Conservation (phyloP, 805 yeast species). For the Monosporozyma solicola region DNA sequence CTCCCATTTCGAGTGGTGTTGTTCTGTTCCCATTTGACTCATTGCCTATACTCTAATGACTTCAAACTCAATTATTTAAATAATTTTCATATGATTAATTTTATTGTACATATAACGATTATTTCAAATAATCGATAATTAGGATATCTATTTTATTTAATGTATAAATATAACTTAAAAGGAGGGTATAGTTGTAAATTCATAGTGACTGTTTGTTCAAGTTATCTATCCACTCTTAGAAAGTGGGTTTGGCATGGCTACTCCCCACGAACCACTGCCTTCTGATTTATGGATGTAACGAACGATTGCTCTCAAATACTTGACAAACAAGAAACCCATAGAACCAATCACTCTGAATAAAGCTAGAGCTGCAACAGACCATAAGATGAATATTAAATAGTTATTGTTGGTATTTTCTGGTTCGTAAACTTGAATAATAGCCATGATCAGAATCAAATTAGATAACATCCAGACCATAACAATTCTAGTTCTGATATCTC, state of each 20-base stretch:
- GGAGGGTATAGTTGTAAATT: not conserved
- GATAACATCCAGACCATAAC: slow-evolving; percentile 91
- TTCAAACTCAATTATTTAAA: not conserved
- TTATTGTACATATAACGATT: not conserved
- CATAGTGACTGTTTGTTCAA: not conserved
- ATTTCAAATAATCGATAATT: not conserved
- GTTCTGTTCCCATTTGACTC: not conserved
- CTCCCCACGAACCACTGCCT: slow-evolving; percentile 18
- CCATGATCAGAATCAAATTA: slow-evolving; percentile 74
- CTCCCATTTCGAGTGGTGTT: slow-evolving; percentile 6
- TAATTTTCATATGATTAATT: not conserved
- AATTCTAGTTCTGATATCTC: slow-evolving; percentile 89
- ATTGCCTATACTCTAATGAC: not conserved
- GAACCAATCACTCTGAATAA: slow-evolving; percentile 80
- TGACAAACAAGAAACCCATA: slow-evolving; percentile 46
- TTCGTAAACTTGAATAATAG: slow-evolving; percentile 73
- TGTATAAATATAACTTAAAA: not conserved
- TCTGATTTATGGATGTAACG: slow-evolving; percentile 34
- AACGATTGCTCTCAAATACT: slow-evolving; percentile 33
- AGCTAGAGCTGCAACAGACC: slow-evolving; percentile 87
- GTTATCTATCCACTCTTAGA: not conserved
- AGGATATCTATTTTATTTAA: not conserved
- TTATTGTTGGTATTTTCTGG: slow-evolving; percentile 60
- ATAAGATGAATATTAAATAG: slow-evolving; percentile 74
- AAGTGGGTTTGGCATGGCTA: slow-evolving; percentile 6